Evolutionary conservation across 768 basidiomycete genomes (phyloP).

Genomic region (Boletus pseudo-olivaceus): DNA sequence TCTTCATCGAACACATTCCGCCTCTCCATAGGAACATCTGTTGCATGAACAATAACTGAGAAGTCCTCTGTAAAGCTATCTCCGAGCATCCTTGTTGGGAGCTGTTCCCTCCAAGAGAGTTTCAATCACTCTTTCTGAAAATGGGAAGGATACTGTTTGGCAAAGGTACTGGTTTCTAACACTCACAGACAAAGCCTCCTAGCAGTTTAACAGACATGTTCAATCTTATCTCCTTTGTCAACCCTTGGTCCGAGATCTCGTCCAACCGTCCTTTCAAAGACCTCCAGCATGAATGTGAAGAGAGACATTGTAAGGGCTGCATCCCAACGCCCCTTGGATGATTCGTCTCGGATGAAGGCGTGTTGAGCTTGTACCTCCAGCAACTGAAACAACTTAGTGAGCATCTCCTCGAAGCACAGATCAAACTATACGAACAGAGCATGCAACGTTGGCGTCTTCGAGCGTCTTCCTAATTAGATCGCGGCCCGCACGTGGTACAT

Average conservation of each 20-base stretch:
- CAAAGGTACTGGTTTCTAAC: slow-evolving; percentile 6
- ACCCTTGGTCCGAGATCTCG: slow-evolving; percentile 76
- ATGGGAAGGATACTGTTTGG: slow-evolving; percentile 1
- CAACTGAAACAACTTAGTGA: slow-evolving; percentile 48
- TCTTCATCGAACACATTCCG: slow-evolving; percentile 77
- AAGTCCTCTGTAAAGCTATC: background rate
- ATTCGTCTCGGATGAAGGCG: slow-evolving; percentile 91
- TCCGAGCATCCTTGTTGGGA: slow-evolving; percentile 35
- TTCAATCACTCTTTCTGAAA: slow-evolving; percentile 54
- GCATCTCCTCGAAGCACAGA: background rate
- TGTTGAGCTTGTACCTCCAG: slow-evolving; percentile 97
- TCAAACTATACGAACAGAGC: slow-evolving; percentile 54
- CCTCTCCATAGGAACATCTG: slow-evolving; percentile 40
- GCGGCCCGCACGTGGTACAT: slow-evolving; percentile 84
- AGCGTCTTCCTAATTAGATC: slow-evolving; percentile 80
- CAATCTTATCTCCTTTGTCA: slow-evolving; percentile 43
- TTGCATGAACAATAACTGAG: background rate
- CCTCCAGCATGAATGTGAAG: slow-evolving; percentile 87
- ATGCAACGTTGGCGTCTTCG: slow-evolving; percentile 72
- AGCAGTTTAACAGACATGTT: slow-evolving; percentile 64
- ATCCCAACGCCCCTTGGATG: slow-evolving; percentile 94
- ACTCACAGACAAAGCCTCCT: slow-evolving; percentile 2
- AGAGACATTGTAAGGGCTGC: slow-evolving; percentile 81
- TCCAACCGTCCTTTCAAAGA: slow-evolving; percentile 85
- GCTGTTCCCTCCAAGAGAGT: slow-evolving; percentile 77